These are phyloP conservation scores for Cicer chorassanicum DNA, from an alignment of 306 rosid species.

Conservation along the genomic window DNA sequence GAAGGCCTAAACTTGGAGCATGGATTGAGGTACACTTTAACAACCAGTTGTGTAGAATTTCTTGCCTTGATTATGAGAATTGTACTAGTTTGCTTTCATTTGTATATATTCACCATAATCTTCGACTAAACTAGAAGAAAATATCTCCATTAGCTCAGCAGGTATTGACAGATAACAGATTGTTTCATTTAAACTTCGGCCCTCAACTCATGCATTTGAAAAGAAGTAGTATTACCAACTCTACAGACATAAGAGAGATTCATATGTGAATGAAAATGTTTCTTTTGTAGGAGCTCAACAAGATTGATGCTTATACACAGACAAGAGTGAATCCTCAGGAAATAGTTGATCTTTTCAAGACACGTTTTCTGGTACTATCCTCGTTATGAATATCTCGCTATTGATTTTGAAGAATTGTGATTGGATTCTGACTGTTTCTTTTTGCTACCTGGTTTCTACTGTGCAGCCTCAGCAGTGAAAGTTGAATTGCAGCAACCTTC, in stretches of 20 bases:
- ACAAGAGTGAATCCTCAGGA: conserved; percentile 63
- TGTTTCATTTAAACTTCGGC: not conserved
- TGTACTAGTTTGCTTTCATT: conserved; percentile 5
- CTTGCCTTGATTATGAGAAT: not conserved
- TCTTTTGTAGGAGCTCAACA: conserved; percentile 66
- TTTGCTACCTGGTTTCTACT: not conserved
- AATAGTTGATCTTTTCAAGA: conserved; percentile 57
- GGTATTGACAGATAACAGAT: conserved; percentile 8
- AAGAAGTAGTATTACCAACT: not conserved
- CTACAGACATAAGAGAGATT: conserved; percentile 9
- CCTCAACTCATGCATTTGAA: conserved; percentile 15
- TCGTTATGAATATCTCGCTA: not conserved
- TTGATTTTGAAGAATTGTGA: conserved; percentile 28
- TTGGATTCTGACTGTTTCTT: conserved; percentile 2
- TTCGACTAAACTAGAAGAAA: conserved; percentile 26
- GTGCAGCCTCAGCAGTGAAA: conserved; percentile 61
- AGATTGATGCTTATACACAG: conserved; percentile 68
- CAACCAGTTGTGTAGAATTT: not conserved
- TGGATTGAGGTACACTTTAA: conserved; percentile 68
- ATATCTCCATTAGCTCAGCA: not conserved
- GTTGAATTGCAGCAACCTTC: conserved; percentile 18
- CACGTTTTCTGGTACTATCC: conserved; percentile 56
- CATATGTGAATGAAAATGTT: conserved; percentile 11
- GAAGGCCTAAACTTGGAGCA: conserved; percentile 74
- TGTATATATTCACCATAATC: conserved; percentile 18